Conservation (phyloP, 805 yeast genomes). For the Sugiyamaella marilandica region DNA sequence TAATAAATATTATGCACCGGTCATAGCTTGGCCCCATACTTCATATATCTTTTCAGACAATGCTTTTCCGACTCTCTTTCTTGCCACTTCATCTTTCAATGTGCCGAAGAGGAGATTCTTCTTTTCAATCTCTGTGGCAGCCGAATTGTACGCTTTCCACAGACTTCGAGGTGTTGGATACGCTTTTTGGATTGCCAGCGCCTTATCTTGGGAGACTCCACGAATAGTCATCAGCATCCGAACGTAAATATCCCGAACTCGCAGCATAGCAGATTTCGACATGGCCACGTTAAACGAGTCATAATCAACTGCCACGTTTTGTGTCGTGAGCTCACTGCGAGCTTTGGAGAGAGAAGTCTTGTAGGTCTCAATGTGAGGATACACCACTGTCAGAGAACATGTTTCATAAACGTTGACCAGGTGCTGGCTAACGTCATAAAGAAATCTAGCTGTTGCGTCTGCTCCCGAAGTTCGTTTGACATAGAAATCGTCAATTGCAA, state of each 20-base stretch:
- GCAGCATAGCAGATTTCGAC: slow-evolving; percentile 63
- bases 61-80: slow-evolving; percentile 48
- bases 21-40: slow-evolving; percentile 45
- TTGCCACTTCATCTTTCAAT: slow-evolving; percentile 44
- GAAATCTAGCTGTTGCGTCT: slow-evolving; percentile 67
- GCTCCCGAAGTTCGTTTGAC: slow-evolving; percentile 63
- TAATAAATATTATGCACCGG: background rate
- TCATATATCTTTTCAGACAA: slow-evolving; percentile 50
- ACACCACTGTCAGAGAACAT: slow-evolving; percentile 36
- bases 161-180: slow-evolving; percentile 67
- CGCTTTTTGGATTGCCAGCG: slow-evolving; percentile 62
- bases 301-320: slow-evolving; percentile 39
- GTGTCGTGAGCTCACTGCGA: slow-evolving; percentile 8
- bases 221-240: slow-evolving; percentile 71
- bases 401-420: slow-evolving; percentile 38
- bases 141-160: slow-evolving; percentile 41
- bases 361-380: slow-evolving; percentile 51
- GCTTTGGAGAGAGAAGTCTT: slow-evolving; percentile 38
- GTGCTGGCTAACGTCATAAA: slow-evolving; percentile 45
- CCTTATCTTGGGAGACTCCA: slow-evolving; percentile 84
- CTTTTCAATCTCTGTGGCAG: slow-evolving; percentile 31
- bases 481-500: slow-evolving; percentile 62
- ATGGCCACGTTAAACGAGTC: slow-evolving; percentile 60
- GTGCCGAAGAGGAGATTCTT: slow-evolving; percentile 30
- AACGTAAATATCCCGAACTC: slow-evolving; percentile 71